Conservation (phyloP, 1,284 basidiomycete species). For the Trichosporon ovoides region DNA sequence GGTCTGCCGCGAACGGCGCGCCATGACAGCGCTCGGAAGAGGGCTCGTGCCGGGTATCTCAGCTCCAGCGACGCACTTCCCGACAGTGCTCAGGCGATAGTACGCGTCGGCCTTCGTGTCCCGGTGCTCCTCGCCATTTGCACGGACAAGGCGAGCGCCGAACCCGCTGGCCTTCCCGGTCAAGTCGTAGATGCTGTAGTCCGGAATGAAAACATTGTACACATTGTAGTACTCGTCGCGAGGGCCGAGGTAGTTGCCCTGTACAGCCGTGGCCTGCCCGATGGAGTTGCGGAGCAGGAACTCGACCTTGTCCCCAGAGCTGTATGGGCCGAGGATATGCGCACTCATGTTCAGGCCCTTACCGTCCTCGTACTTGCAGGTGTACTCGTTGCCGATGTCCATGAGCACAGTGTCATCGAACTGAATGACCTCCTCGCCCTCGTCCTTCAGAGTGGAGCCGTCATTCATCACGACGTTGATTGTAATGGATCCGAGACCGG, state of each 20-base stretch:
- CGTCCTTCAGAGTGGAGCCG: slow-evolving; percentile 4
- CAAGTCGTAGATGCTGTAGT: background rate
- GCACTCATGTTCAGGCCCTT: slow-evolving; percentile 13
- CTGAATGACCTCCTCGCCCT: slow-evolving; percentile 2
- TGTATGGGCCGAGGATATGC: slow-evolving; percentile 10
- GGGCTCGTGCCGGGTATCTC: slow-evolving; percentile 7
- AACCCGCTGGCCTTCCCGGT: slow-evolving; percentile 1
- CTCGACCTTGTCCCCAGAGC: slow-evolving; percentile 10
- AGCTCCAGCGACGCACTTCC: slow-evolving; percentile 10
- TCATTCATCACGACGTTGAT: slow-evolving; percentile 10
- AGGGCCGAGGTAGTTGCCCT: slow-evolving; percentile 6
- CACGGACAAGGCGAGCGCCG: slow-evolving; percentile 6
- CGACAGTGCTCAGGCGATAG: slow-evolving; percentile 2
- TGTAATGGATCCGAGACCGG: background rate
- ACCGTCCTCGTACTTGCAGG: slow-evolving; percentile 7
- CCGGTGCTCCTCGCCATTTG: slow-evolving; percentile 1
- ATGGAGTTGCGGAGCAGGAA: slow-evolving; percentile 7
- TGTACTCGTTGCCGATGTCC: slow-evolving; percentile 12
- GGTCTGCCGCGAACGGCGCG: background rate
- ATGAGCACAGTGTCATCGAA: slow-evolving; percentile 13
- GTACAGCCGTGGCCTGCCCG: background rate
- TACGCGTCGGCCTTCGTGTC: slow-evolving; percentile 7
- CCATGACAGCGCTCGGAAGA: background rate
- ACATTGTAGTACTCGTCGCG: slow-evolving; percentile 8
- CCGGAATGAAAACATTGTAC: slow-evolving; percentile 8